Evolutionary conservation across 1,139 yeast species (phyloP).

Genomic region (Blastobotrys petasosporus): DNA sequence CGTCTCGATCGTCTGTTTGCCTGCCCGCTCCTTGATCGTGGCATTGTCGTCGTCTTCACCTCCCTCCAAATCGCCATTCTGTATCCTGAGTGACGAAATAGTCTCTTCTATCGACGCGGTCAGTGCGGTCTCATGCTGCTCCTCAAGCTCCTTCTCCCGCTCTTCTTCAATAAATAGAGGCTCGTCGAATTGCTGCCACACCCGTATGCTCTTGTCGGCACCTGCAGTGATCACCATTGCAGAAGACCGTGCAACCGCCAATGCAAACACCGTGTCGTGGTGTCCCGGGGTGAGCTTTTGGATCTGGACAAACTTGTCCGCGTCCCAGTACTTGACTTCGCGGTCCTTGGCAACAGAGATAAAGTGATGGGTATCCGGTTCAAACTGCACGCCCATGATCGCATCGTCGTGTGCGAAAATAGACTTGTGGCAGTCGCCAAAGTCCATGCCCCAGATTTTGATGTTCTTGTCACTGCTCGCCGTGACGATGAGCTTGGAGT

Average conservation of each 20-base stretch:
- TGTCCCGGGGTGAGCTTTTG: constrained; percentile 79
- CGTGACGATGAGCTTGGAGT: constrained; percentile 79
- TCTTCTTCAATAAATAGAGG: constrained; percentile 95
- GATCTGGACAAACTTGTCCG: constrained; percentile 90
- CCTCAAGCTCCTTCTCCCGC: constrained; percentile 91
- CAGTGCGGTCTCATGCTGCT: constrained; percentile 72
- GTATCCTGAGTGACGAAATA: constrained; percentile 29
- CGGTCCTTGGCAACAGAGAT: constrained; percentile 90
- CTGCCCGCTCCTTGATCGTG: constrained; percentile 45
- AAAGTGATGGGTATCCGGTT: constrained; percentile 80
- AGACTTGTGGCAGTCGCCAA: constrained; percentile 97
- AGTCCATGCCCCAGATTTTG: constrained; percentile 96
- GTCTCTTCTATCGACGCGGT: constrained; percentile 55
- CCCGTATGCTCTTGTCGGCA: constrained; percentile 86
- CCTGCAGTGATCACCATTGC: constrained; percentile 75
- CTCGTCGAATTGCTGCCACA: constrained; percentile 91
- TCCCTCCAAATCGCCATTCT: constrained; percentile 42
- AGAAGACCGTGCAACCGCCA: constrained; percentile 71
- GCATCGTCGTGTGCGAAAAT: constrained; percentile 96
- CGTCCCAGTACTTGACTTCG: constrained; percentile 92
- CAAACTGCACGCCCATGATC: constrained; percentile 78
- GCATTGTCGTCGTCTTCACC: constrained; percentile 53
- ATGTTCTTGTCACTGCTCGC: constrained; percentile 96
- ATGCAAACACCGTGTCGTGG: constrained; percentile 89
- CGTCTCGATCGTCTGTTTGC: constrained; percentile 83